Evolutionary conservation across 345 rosid species (phyloP).

Genomic region (Eutrema heterophyllum): DNA sequence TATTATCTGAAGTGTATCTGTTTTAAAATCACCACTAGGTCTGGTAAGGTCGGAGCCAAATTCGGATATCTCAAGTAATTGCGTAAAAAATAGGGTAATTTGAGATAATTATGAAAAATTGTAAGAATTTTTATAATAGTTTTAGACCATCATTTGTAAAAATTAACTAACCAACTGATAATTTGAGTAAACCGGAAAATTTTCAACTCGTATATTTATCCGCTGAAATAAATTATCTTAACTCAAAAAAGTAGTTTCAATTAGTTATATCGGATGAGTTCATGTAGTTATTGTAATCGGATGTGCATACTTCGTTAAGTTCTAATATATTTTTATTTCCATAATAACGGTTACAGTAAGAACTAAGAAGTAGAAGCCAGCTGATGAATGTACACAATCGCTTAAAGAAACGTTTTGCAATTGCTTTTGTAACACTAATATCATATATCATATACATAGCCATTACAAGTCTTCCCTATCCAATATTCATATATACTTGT

Average conservation of each 20-base stretch:
- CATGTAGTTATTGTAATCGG: neutral
- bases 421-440: neutral
- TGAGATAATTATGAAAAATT: neutral
- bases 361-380: neutral
- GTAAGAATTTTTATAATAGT: neutral
- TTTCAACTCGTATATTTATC: neutral
- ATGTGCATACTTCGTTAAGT: neutral
- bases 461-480: constrained; percentile 5
- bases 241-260: neutral
- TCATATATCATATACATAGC: neutral
- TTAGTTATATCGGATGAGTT: neutral
- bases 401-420: neutral
- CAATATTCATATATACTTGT: neutral
- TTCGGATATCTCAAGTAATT: neutral
- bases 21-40: neutral
- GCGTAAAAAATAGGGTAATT: too few relatives aligned
- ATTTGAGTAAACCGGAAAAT: neutral
- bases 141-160: neutral
- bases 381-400: neutral
- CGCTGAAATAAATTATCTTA: neutral
- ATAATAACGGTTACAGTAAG: neutral
- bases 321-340: neutral
- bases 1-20: neutral
- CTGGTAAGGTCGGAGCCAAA: neutral
- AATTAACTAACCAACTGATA: too few relatives aligned